Conservation (phyloP, 768 basidiomycete species). For the Xerocomellus dryophilus region DNA sequence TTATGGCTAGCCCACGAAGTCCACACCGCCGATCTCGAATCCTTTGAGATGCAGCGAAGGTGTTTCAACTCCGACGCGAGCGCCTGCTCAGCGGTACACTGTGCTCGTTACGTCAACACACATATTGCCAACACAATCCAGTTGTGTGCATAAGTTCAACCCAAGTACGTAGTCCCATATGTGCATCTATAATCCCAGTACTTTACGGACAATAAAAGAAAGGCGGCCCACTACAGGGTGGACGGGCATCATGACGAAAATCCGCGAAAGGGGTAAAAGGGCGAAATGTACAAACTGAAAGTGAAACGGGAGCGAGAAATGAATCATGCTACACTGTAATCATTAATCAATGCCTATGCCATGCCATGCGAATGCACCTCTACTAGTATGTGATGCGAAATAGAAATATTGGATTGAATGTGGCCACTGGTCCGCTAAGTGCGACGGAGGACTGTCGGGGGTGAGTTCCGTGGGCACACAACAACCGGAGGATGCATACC, state of each 20-base stretch:
- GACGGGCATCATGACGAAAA: background rate
- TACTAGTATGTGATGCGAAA: constrained; percentile 12
- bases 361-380: constrained; percentile 15
- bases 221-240: background rate
- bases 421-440: background rate
- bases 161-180: background rate
- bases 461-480: background rate
- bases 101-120: background rate
- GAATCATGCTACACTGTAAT: constrained; percentile 4
- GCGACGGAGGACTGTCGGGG: background rate
- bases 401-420: background rate
- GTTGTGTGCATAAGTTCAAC: background rate
- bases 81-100: background rate
- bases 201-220: background rate
- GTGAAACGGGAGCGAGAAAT: background rate
- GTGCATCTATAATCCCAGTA: background rate
- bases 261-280: background rate
- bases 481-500: background rate
- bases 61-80: constrained; percentile 16
- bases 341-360: constrained; percentile 4
- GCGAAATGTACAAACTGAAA: background rate
- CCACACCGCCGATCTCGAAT: constrained; percentile 10
- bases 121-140: background rate
- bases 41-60: background rate
- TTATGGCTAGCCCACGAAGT: background rate